Base-by-base conservation (phyloP, 768 basidiomycete genomes). In the Dictyophora rubrovolvata region DNA sequence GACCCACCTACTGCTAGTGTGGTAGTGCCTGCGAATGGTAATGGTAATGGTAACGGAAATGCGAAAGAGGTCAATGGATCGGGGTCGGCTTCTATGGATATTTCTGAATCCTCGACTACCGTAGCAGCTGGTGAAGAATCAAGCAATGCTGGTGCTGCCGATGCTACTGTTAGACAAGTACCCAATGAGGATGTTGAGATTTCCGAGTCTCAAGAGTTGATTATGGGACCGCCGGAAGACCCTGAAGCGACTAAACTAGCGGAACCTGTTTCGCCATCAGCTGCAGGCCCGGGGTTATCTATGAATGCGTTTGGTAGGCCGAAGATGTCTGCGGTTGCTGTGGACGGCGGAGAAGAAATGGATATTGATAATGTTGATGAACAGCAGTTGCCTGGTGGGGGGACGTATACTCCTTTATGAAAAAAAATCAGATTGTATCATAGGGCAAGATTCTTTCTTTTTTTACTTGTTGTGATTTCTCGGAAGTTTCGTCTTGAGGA, bases 261-360 rank as follows among this genome's bases (percentile, higher is more conserved):
- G n/a, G 42, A 42, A 12, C 50, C 56, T 20, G 33, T 59, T 12
- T 59, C 57, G 6, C 57, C 57, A 23, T 59, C 57, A 7, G 48
- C 49, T 22, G 23, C 36, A 12, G 50, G 49, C n/a, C 57, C 57
- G 12, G 57, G 57, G 23, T 51, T 59, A 7, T 59, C 57, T 17
- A 59, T 59, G 57, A 59, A 59, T 36, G 57, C 57, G 11, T 59
- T 59, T 59, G 57, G 57, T 8, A 51, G 57, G 49, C 57, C 57
- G 16, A 59, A 59, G 21, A 59, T 59, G 57, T 50, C 57, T 28
- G 57, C 50, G 4, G 49, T 48, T 5, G 57, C 50, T 35, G 34
- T 59, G 14, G 55, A 47, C 18, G 33, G 17, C 35, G 47, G 36
- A 14, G 57, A 59, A 10, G 49, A 59, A 11, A 52, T 50, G 57